These are phyloP conservation scores for Eutrema japonicum DNA, from an alignment of 345 rosid species.

Conservation along the genomic window DNA sequence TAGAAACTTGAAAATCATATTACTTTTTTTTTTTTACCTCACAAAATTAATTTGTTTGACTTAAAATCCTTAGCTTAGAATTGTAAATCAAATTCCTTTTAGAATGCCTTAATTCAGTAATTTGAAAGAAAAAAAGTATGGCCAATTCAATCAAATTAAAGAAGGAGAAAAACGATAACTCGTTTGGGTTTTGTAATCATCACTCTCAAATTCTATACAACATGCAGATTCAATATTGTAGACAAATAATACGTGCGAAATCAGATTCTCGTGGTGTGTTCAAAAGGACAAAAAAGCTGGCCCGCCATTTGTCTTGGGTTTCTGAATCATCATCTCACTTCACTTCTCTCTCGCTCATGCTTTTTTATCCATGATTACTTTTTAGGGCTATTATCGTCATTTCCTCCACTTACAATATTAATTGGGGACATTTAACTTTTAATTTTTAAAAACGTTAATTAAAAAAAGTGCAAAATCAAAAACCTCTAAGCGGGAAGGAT, in stretches of 20 bases:
- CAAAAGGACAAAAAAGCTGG: conserved; percentile 25
- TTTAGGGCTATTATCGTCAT: conserved; percentile 17
- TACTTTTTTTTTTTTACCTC: not conserved
- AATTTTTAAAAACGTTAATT: too few species aligned
- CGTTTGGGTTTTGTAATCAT: too few species aligned
- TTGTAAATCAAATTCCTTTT: too few species aligned
- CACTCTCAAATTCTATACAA: too few species aligned
- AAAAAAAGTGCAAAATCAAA: conserved; percentile 17
- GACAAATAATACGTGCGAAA: conserved; percentile 7
- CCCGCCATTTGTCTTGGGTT: conserved; percentile 44
- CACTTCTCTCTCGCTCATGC: conserved; percentile 47
- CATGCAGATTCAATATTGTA: too few species aligned
- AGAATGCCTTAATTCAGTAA: too few species aligned
- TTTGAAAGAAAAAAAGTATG: too few species aligned
- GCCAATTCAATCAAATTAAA: too few species aligned
- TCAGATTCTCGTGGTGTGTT: conserved; percentile 39
- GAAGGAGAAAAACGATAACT: too few species aligned
- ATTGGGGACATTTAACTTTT: conserved; percentile 16
- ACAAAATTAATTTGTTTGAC: too few species aligned
- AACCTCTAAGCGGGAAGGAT: conserved; percentile 44
- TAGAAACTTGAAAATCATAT: not conserved
- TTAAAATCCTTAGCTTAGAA: too few species aligned
- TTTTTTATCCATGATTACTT: conserved; percentile 39
- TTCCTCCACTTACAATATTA: not conserved
- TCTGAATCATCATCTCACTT: conserved; percentile 48